Percentiles rank a stretch among this genome's conserved stretches.
Conservation (phyloP, 352 stramenopile genomes). For the Phytophthora citrophthora region DNA sequence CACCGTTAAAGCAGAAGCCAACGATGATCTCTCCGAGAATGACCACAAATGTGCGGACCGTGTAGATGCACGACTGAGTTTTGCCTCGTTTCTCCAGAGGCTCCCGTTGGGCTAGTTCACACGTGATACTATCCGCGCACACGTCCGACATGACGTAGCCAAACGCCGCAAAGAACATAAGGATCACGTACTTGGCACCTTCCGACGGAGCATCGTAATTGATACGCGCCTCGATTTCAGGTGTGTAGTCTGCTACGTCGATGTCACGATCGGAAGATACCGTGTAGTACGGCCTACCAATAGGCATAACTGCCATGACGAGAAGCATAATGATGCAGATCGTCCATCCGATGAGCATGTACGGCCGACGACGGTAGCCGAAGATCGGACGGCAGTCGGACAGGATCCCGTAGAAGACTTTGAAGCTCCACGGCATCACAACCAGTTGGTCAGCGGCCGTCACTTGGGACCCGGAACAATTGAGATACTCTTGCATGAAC, state of each 20-base stretch:
- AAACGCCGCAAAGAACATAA: conserved; percentile 30
- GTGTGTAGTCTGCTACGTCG: conserved; percentile 25
- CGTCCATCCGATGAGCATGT: conserved; percentile 61
- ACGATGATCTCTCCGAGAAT: conserved; percentile 45
- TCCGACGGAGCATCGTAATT: conserved; percentile 43
- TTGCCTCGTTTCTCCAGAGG: conserved; percentile 51
- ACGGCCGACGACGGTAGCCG: conserved; percentile 61
- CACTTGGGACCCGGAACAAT: conserved; percentile 48
- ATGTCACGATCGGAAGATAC: conserved; percentile 21
- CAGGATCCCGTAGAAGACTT: conserved; percentile 35
- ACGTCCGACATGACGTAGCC: conserved; percentile 37
- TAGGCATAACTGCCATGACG: conserved; percentile 43
- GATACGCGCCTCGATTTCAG: conserved; percentile 29
- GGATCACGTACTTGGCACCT: conserved; percentile 37
- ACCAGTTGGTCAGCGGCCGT: conserved; percentile 46
- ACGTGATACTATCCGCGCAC: conserved; percentile 46
- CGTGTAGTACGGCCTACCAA: conserved; percentile 59
- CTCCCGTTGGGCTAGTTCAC: conserved; percentile 59
- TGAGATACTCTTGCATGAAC: conserved; percentile 52
- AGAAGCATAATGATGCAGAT: conserved; percentile 53
- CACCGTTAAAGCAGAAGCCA: conserved; percentile 57
- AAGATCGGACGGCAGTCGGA: conserved; percentile 46
- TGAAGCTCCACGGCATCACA: conserved; percentile 62
- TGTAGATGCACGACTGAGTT: conserved; percentile 56
- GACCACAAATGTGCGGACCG: conserved; percentile 38